Evolutionary conservation across 345 rosid species (phyloP).

Genomic region (Rubroshorea leprosula): DNA sequence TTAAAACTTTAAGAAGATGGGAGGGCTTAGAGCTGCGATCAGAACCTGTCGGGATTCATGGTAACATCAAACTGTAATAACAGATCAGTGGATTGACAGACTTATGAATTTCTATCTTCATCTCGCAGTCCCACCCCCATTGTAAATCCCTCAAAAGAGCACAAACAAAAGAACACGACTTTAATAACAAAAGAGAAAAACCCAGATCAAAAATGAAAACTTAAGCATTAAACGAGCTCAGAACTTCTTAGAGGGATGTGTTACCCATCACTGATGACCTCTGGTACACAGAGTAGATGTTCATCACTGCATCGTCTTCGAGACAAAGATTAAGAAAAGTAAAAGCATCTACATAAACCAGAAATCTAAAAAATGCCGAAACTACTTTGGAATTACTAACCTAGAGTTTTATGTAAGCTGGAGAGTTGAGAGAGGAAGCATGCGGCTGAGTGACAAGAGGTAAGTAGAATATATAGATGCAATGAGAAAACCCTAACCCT

Average conservation of each 20-base stretch:
- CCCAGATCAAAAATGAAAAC: neutral
- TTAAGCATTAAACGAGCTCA: conserved; percentile 22
- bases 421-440: too few relatives aligned
- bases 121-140: conserved; percentile 25
- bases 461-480: neutral
- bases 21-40: conserved; percentile 26
- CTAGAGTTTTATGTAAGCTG: too few relatives aligned
- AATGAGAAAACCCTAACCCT: neutral
- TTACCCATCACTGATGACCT: conserved; percentile 33
- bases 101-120: conserved; percentile 41
- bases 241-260: conserved; percentile 69
- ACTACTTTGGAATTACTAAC: too few relatives aligned
- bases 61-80: conserved; percentile 32
- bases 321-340: too few relatives aligned
- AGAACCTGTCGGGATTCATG: conserved; percentile 54
- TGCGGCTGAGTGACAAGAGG: too few relatives aligned
- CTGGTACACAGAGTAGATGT: conserved; percentile 29
- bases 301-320: conserved; percentile 39
- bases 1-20: too few relatives aligned
- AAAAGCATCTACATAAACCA: too few relatives aligned
- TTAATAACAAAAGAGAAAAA: neutral
- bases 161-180: neutral
- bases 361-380: too few relatives aligned
- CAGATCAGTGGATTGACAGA: conserved; percentile 53
- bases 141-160: neutral